A percentile compares a stretch with the other conserved stretches of the same genome.
These are phyloP conservation scores for Cadophora sp. DNA, from an alignment of 2,329 filamentous ascomycete species.

Conservation along the genomic window DNA sequence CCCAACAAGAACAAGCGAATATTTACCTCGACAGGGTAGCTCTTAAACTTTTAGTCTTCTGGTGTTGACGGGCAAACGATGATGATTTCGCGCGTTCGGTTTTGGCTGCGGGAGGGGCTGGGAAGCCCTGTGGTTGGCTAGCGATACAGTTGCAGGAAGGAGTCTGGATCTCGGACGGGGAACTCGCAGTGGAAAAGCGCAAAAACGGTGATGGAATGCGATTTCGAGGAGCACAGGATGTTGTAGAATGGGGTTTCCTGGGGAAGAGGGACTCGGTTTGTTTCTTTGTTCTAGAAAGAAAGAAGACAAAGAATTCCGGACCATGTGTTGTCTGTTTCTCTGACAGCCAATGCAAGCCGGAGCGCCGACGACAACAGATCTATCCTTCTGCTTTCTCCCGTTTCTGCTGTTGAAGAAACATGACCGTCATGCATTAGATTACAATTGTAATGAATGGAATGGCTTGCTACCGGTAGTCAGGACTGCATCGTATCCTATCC, in stretches of 20 bases:
- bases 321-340: background rate
- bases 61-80: background rate
- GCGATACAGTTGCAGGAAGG: conserved; percentile 1
- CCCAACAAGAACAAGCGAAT: background rate
- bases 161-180: background rate
- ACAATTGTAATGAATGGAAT: background rate
- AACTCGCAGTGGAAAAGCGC: background rate
- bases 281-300: background rate
- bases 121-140: conserved; percentile 13
- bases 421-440: background rate
- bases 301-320: background rate
- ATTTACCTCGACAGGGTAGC: background rate
- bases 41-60: background rate
- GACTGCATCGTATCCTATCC: conserved; percentile 1
- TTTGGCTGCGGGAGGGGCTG: conserved; percentile 12
- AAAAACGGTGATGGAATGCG: conserved; percentile 1
- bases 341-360: background rate
- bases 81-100: background rate
- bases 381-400: background rate
- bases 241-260: background rate
- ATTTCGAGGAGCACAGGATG: conserved; percentile 1
- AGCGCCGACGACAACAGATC: conserved; percentile 13
- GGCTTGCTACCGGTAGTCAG: background rate
- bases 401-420: background rate
- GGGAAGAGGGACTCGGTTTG: background rate